Conservation (phyloP, 2,329 filamentous ascomycete genomes). For the Lasiodiplodia hormozganensis region DNA sequence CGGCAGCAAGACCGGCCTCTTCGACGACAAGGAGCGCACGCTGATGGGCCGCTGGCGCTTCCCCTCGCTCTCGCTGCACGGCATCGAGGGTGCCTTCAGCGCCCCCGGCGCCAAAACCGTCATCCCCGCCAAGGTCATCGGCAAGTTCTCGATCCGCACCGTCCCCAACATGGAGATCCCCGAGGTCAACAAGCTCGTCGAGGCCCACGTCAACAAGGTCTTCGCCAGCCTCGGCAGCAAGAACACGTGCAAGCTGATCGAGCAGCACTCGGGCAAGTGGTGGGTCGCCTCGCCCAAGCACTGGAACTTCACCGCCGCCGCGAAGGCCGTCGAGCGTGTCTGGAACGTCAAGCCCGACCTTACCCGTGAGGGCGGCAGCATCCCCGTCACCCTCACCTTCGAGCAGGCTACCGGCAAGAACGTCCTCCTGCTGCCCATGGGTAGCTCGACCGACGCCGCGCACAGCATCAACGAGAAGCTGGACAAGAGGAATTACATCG, state of each 20-base stretch:
- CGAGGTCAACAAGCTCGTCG: slow-evolving; percentile 84
- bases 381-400: slow-evolving; percentile 95
- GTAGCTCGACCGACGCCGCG: slow-evolving; percentile 92
- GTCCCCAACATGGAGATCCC: slow-evolving; percentile 97
- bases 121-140: slow-evolving; percentile 95
- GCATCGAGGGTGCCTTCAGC: slow-evolving; percentile 93
- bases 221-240: slow-evolving; percentile 90
- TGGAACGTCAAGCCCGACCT: slow-evolving; percentile 94
- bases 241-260: slow-evolving; percentile 82
- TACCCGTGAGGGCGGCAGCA: slow-evolving; percentile 95
- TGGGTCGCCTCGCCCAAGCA: slow-evolving; percentile 98
- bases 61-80: slow-evolving; percentile 92
- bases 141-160: slow-evolving; percentile 98
- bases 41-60: slow-evolving; percentile 97
- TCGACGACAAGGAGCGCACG: slow-evolving; percentile 85
- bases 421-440: slow-evolving; percentile 93
- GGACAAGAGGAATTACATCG: slow-evolving; percentile 96
- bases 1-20: slow-evolving; percentile 86
- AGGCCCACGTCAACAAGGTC: slow-evolving; percentile 80
- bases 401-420: slow-evolving; percentile 99
- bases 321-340: slow-evolving; percentile 94
- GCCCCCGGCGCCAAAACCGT: slow-evolving; percentile 96
- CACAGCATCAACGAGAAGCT: slow-evolving; percentile 99
- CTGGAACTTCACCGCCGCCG: slow-evolving; percentile 96
- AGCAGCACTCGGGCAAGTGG: slow-evolving; percentile 96